Base-by-base conservation (phyloP, 2,329 filamentous ascomycete species). In the Paradendryphiella salina region DNA sequence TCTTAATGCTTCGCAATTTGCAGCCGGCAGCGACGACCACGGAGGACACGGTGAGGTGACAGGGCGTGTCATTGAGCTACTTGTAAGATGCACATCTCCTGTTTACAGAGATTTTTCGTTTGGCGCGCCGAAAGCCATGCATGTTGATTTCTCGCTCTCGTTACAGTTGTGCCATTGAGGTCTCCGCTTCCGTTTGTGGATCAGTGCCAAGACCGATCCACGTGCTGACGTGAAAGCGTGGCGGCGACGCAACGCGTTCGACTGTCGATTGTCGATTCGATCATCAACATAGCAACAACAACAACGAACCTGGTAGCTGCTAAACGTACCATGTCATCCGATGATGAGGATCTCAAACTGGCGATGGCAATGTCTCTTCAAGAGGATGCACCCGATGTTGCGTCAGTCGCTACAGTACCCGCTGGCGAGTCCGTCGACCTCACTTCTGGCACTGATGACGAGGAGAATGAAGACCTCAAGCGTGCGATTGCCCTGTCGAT, bases 1-100 rank as follows among this genome's bases (percentile, higher is more conserved):
- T 77, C 0, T 73, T 79, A 36, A 54, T 78, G 8, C 58, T 82
- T 37, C 71, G 43, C 20, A 20, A 40, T 4, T 42, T 63, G 13
- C 50, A 42, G 21, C 46, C 33, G 35, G 32, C 37, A 8, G 47
- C 55, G 26, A 32, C 29, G 8, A 31, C 38, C 5, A 15, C 10
- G n/a, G 35, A 17, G 21, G 11, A 13, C 23, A 45, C 50, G 20
- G 13, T 3, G n/a, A 40, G 23, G 6, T 43, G 18, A 38, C n/a
- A 5, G 23, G 8, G 15, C n/a, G 17, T 10, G 8, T 3, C 14
- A 7, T 26, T 10, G 23, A 26, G 23, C 23, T 26, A 9, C 23
- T 10, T 26, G 23, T 23, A 2, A 10, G 23, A 10, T 7, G 6
- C 10, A 10, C 6, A 26, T 3, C 23, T 10, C 5, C 6, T 9